phyloP scores from a whole-genome alignment of 139 green algal genomes.

The Chlorella sorokiniana region DNA sequence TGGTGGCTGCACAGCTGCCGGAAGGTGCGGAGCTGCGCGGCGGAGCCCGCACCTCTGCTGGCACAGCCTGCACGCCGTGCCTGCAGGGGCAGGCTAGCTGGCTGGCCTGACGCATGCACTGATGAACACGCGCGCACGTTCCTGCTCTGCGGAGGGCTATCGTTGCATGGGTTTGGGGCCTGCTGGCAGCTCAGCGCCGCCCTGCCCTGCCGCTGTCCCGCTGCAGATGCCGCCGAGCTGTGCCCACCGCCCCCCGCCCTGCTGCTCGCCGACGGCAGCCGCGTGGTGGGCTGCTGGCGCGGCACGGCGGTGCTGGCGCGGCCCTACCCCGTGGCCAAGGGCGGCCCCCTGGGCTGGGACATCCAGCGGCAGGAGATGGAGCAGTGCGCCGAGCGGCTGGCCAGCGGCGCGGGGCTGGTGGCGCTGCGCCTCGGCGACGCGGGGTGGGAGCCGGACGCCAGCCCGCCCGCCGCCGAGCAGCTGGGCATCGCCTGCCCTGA shows the following conservation, averaged over 20 bases:
- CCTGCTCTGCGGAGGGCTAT: no score
- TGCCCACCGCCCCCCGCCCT: background rate
- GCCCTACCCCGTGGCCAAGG: constrained; percentile 40
- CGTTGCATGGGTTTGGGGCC: no score
- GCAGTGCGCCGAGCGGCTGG: constrained; percentile 38
- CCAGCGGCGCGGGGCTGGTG: constrained; percentile 22
- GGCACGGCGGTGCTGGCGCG: constrained; percentile 31
- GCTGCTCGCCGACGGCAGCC: constrained; percentile 1
- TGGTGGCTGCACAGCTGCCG: constrained; percentile 35
- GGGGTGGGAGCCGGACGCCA: background rate
- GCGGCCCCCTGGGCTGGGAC: constrained; percentile 47
- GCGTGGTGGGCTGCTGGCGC: constrained; percentile 24
- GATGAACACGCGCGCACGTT: no score
- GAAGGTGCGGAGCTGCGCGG: background rate
- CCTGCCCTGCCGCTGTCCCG: background rate
- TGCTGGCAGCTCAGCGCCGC: no score
- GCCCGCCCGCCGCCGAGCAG: background rate
- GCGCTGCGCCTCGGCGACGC: background rate
- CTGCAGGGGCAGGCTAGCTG: no score
- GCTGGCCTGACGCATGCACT: no score
- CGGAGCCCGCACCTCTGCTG: no score
- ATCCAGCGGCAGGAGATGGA: constrained; percentile 48
- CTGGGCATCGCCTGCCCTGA: constrained; percentile 34
- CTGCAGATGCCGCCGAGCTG: background rate
- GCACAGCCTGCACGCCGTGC: no score